phyloP scores from a whole-genome alignment of 1,284 basidiomycete species.

The Pterula multifida region DNA sequence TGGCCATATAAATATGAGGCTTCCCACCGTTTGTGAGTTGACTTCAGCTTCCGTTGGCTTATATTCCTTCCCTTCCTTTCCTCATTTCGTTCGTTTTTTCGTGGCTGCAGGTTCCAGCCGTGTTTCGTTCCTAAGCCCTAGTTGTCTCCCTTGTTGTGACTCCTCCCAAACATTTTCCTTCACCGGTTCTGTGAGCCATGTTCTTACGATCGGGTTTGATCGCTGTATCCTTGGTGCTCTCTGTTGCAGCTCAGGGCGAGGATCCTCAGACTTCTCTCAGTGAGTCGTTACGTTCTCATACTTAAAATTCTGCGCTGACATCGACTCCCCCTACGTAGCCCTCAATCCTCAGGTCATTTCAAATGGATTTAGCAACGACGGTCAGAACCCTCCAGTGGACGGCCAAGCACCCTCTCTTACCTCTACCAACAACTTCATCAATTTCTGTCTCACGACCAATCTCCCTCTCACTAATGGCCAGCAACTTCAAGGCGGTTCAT shows the following conservation, averaged over 20 bases:
- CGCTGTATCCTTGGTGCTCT: conserved; percentile 13
- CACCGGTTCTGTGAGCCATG: conserved; percentile 15
- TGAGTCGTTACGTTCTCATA: conserved; percentile 2
- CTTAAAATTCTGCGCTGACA: background rate
- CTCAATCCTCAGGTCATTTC: conserved; percentile 24
- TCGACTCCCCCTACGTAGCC: conserved; percentile 7
- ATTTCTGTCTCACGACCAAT: conserved; percentile 21
- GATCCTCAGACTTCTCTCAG: conserved; percentile 19
- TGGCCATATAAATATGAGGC: background rate
- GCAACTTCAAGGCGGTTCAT: conserved; percentile 31
- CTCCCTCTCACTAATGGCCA: conserved; percentile 24
- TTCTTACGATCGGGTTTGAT: conserved; percentile 15
- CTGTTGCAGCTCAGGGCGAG: conserved; percentile 15
- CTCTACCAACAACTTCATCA: conserved; percentile 42
- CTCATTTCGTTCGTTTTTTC: conserved; percentile 11
- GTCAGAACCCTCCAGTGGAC: conserved; percentile 9
- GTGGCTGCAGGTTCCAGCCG: conserved; percentile 19
- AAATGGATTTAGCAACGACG: conserved; percentile 17
- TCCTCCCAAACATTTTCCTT: conserved; percentile 14
- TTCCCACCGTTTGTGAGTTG: background rate
- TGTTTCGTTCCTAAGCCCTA: conserved; percentile 16
- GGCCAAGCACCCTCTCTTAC: conserved; percentile 34
- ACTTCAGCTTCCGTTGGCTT: background rate
- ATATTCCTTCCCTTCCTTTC: conserved; percentile 6
- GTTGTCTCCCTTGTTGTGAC: conserved; percentile 14